Conservation (phyloP, 1,284 basidiomycete genomes). For the Hymenochaete sp. region DNA sequence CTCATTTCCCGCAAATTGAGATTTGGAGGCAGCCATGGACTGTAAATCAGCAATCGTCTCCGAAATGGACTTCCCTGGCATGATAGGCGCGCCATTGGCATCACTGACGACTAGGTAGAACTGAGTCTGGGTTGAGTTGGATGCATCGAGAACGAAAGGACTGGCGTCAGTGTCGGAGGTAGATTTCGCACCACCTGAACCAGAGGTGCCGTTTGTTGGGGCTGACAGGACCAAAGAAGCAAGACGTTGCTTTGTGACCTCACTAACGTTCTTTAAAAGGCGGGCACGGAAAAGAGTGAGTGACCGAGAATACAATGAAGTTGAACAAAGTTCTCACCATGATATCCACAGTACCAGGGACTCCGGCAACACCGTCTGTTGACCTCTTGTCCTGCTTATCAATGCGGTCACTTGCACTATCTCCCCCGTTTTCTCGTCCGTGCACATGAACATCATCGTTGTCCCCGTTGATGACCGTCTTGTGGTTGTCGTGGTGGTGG, state of each 20-base stretch:
- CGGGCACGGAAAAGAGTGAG: constrained; percentile 1
- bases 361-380: constrained; percentile 22
- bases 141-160: constrained; percentile 46
- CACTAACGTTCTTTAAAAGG: constrained; percentile 5
- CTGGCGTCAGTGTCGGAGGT: constrained; percentile 22
- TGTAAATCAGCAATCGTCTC: constrained; percentile 16
- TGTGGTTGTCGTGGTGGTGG: constrained; percentile 20
- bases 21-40: constrained; percentile 18
- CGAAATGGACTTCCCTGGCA: constrained; percentile 12
- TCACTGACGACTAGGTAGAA: constrained; percentile 37
- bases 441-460: constrained; percentile 19
- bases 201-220: constrained; percentile 4
- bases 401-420: constrained; percentile 1
- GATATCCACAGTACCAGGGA: constrained; percentile 40
- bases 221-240: constrained; percentile 41
- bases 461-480: constrained; percentile 23
- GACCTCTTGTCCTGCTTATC: constrained; percentile 18
- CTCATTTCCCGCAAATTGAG: constrained; percentile 18
- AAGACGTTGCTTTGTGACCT: constrained; percentile 25
- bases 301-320: not conserved
- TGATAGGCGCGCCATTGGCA: constrained; percentile 15
- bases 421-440: constrained; percentile 2
- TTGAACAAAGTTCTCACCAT: constrained; percentile 31
- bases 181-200: constrained; percentile 22
- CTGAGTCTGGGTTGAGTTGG: constrained; percentile 41